Evolutionary conservation across 1,284 basidiomycete genomes (phyloP).

Genomic region (Leccinum fuscescens): DNA sequence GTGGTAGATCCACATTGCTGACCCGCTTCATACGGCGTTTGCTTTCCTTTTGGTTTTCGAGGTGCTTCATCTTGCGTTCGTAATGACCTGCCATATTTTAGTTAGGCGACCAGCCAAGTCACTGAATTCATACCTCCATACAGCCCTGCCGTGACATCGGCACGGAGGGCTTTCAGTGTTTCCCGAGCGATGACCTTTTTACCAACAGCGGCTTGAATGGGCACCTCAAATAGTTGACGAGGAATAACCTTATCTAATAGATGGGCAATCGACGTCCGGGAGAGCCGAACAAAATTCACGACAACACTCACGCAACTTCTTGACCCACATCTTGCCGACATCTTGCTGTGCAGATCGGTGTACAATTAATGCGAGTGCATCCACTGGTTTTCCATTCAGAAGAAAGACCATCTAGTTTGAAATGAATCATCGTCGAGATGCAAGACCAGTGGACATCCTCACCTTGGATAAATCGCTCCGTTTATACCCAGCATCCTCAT

Average conservation of each 20-base stretch:
- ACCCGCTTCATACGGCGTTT: slow-evolving; percentile 84
- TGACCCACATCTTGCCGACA: slow-evolving; percentile 81
- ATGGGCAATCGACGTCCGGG: background rate
- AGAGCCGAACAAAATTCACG: background rate
- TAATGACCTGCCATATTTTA: slow-evolving; percentile 60
- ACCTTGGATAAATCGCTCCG: slow-evolving; percentile 81
- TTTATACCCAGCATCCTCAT: slow-evolving; percentile 88
- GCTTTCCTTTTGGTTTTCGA: slow-evolving; percentile 90
- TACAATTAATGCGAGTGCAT: slow-evolving; percentile 89
- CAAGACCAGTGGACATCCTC: slow-evolving; percentile 7
- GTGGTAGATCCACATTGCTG: slow-evolving; percentile 85
- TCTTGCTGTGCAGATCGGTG: slow-evolving; percentile 71
- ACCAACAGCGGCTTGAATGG: slow-evolving; percentile 86
- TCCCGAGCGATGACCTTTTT: slow-evolving; percentile 88
- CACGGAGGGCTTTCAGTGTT: slow-evolving; percentile 82
- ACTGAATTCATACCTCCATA: slow-evolving; percentile 66
- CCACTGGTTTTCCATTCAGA: slow-evolving; percentile 83
- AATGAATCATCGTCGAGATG: background rate
- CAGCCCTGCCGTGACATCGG: slow-evolving; percentile 93
- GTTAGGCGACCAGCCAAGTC: background rate
- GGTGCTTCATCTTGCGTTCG: slow-evolving; percentile 89
- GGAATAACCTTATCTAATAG: slow-evolving; percentile 87
- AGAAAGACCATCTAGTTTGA: slow-evolving; percentile 75
- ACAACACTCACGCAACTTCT: slow-evolving; percentile 74
- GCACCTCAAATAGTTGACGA: slow-evolving; percentile 90